These are phyloP conservation scores for Glonium stellatum DNA, from an alignment of 495 filamentous ascomycete genomes.

Conservation along the genomic window DNA sequence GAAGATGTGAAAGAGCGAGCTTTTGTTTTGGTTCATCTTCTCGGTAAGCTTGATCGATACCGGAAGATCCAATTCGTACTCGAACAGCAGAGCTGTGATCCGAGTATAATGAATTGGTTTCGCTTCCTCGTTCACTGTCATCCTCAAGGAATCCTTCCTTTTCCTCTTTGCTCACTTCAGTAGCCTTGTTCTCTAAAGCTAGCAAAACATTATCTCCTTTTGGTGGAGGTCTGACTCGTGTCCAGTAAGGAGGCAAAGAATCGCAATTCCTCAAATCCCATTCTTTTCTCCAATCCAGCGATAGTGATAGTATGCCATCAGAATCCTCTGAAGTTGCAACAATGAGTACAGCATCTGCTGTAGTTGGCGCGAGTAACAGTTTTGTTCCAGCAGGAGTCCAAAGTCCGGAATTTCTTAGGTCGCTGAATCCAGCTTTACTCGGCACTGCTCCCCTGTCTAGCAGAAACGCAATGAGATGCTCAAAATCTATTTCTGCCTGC, in stretches of 20 bases:
- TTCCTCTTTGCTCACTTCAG: constrained; percentile 3
- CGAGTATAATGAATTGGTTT: background rate
- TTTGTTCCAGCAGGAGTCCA: constrained; percentile 58
- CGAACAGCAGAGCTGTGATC: constrained; percentile 2
- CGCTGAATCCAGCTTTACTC: constrained; percentile 50
- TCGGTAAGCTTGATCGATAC: constrained; percentile 21
- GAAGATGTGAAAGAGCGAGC: constrained; percentile 19
- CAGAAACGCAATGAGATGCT: constrained; percentile 53
- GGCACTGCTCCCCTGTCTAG: constrained; percentile 58
- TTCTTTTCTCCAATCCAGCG: constrained; percentile 46
- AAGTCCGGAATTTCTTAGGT: constrained; percentile 51
- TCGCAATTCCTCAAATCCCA: constrained; percentile 52
- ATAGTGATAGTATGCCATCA: constrained; percentile 55
- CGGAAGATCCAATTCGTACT: constrained; percentile 11
- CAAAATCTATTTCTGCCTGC: constrained; percentile 59
- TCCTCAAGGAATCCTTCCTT: constrained; percentile 18
- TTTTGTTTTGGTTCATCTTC: constrained; percentile 17
- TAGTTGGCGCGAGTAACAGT: constrained; percentile 50
- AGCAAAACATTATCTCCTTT: constrained; percentile 11
- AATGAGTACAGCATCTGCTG: constrained; percentile 45
- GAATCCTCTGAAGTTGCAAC: constrained; percentile 54
- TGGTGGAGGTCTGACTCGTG: constrained; percentile 33
- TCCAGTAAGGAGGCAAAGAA: constrained; percentile 57
- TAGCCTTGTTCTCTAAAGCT: constrained; percentile 4
- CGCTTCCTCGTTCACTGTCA: constrained; percentile 5